Base-by-base conservation (phyloP, 129 eudicot genomes). In the Kitagawia praeruptora region DNA sequence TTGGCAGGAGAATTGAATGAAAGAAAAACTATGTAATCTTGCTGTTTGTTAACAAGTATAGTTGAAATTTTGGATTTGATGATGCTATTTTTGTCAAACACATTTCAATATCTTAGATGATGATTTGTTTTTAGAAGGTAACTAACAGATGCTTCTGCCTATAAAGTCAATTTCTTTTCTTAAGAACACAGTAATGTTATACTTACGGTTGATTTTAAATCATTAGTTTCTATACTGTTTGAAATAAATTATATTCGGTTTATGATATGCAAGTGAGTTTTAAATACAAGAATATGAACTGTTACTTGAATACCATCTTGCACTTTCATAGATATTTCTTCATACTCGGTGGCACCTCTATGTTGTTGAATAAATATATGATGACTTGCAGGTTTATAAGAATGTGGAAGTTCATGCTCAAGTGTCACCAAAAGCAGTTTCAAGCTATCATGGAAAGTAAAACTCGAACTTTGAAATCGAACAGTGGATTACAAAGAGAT, bases 331-430 rank as follows among this genome's bases (percentile, higher is more conserved):
- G 8, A 56, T 21, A 21, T 54, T 54, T 54, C 63, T 54, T 41
- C 74, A 41, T 31, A 63, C 76, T 16, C 15, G n/a, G 44, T 72
- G 79, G n/a, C 37, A 34, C 23, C 45, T 77, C 56, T 47, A 66
- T 38, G 64, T 83, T 40, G 46, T 72, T 74, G 77, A 74, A 15
- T 12, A 28, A 25, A 41, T 42, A 74, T 74, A 5, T 44, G 19
- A n/a, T 13, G 28, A 31, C 78, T 63, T 77, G 74, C 89, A 95
- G 98, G 78, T 78, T 95, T 84, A 92, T 86, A 56, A 81, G 87
- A 75, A 92, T 95, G 98, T 95, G 96, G 98, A 91, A 88, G 79
- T 83, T 91, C 8, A 91, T 94, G 87, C 87, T 91, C 51, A 87
- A 86, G 78, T 95, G 96, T 85, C 97, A 95, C 80, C 91, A 85